Evolutionary conservation across 805 yeast species (phyloP).

Genomic region (Suhomyces emberorum): DNA sequence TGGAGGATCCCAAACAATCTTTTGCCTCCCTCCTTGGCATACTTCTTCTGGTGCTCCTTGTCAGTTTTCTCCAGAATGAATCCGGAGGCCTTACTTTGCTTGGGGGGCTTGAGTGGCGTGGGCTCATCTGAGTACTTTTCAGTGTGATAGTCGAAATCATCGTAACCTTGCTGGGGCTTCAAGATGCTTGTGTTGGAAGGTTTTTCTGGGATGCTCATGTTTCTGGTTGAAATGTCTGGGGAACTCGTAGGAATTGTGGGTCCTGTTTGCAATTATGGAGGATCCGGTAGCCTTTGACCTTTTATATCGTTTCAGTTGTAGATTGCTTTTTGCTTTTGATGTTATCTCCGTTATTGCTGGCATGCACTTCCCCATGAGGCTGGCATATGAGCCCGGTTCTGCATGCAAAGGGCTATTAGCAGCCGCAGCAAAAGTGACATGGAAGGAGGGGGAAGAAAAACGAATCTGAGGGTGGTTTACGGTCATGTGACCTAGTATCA

Average conservation of each 20-base stretch:
- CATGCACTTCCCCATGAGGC: not conserved
- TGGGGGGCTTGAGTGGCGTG: conserved; percentile 22
- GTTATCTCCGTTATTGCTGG: not conserved
- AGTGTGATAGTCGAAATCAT: conserved; percentile 25
- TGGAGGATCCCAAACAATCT: conserved; percentile 8
- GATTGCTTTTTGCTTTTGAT: too few species aligned
- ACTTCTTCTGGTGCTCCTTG: conserved; percentile 30
- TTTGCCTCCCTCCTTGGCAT: conserved; percentile 23
- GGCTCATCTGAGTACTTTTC: conserved; percentile 32
- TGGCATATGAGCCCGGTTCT: not conserved
- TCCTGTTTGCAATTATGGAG: too few species aligned
- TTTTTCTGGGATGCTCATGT: conserved; percentile 25
- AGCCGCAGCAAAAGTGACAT: too few species aligned
- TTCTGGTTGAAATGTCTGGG: too few species aligned
- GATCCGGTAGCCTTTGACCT: not conserved
- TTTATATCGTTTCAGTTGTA: not conserved
- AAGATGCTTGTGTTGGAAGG: conserved; percentile 29
- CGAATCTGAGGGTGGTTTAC: too few species aligned
- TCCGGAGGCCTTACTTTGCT: conserved; percentile 24
- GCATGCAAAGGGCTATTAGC: too few species aligned
- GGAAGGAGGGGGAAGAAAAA: too few species aligned
- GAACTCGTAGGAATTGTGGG: too few species aligned
- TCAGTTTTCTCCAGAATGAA: conserved; percentile 27
- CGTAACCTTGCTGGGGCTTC: conserved; percentile 30
- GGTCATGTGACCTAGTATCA: too few species aligned